Evolutionary conservation across 192 early-diverging fungal species (phyloP), one percentile per base, ranked within the genome.

Genomic region (Coemansia sp.): DNA sequence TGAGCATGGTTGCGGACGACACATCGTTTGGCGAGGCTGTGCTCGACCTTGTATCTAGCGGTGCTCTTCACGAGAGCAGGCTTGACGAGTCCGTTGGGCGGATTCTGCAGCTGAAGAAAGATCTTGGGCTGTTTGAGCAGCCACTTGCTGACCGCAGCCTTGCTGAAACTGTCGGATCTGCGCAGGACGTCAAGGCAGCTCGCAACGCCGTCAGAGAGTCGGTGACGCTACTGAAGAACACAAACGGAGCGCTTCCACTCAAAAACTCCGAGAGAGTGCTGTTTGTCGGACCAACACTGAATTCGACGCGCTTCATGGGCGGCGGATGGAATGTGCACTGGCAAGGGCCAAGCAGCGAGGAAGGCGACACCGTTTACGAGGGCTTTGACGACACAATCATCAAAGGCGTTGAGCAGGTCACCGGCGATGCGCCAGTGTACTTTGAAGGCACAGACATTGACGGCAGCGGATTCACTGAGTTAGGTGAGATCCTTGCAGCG

Each of bases 301-400:
- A 87, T 58, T 81, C 79, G 1, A 81, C 86, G 3, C 68, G 81
- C 23, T 81, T 77, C 10, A 65, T 86, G 34, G 81, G 78, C 42
- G 87, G 86, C 25, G 87, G 86, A 2, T 89, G 86, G 86, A 86
- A 86, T 2, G 71, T 89, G 58, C 80, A 86, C 53, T 89, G 86
- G 86, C 85, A 87, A 65, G 84, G 84, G 8, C 79, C 79, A 3
- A 56, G 60, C 7, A 60, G 66, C 9, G 58, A 59, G 26, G 79
- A 84, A 23, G 75, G 87, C 5, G 77, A 81, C 25, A 68, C 72
- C 7, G 68, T 75, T 20, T 84, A 88, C 60, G 68, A 70, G 37
- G 66, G 62, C 30, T 66, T 66, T 58, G 75, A 66, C 59, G 63
- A 77, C 26, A 71, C 70, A 5, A 55, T 78, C 21, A 33, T 77